phyloP scores from a whole-genome alignment of 768 basidiomycete genomes.

The Leccinum uliginosum region DNA sequence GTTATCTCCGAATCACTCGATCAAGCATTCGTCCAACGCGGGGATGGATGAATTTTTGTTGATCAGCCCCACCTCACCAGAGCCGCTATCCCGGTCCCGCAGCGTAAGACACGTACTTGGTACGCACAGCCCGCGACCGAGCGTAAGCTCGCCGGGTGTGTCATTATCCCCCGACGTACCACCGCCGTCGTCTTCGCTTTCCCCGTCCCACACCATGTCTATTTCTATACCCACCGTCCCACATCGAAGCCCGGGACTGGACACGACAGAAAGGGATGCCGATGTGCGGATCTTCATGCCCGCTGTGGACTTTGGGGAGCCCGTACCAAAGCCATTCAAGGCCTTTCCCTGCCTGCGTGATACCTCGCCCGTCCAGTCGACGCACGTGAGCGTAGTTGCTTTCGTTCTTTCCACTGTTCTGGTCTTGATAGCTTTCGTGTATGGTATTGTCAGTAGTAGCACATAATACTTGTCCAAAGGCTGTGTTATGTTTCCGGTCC shows the following conservation, averaged over 20 bases:
- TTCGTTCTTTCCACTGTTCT: background rate
- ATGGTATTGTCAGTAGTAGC: background rate
- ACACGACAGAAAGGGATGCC: background rate
- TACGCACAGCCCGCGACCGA: conserved; percentile 3
- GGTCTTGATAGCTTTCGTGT: background rate
- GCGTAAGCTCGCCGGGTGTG: background rate
- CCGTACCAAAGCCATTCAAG: background rate
- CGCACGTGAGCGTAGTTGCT: background rate
- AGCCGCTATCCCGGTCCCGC: background rate
- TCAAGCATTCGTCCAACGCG: conserved; percentile 10
- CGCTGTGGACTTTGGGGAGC: background rate
- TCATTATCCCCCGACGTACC: background rate
- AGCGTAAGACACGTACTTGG: conserved; percentile 5
- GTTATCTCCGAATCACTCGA: conserved; percentile 10
- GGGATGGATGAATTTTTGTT: conserved; percentile 24
- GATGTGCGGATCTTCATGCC: conserved; percentile 6
- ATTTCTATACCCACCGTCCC: background rate
- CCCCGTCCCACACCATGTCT: background rate
- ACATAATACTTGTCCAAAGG: background rate
- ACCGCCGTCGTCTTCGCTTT: background rate
- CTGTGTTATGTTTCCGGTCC: background rate
- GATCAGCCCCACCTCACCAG: conserved; percentile 7
- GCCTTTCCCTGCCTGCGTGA: background rate
- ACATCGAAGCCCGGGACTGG: background rate
- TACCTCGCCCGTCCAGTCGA: background rate